Evolutionary conservation across 768 basidiomycete genomes (phyloP).

Genomic region (Leccinum fibrillosum): DNA sequence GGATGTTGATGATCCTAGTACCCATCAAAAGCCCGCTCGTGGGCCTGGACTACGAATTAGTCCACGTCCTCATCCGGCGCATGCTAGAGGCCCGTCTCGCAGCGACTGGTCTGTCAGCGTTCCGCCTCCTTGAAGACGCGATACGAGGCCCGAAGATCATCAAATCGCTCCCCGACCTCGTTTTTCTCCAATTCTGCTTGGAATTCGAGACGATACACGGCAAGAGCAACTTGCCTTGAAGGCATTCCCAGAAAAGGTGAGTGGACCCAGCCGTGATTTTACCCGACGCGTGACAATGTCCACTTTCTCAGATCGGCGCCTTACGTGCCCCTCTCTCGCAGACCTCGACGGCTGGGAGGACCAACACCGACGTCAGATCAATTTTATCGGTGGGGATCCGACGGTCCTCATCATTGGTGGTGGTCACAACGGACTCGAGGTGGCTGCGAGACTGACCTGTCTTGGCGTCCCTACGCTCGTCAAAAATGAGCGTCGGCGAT

Average conservation of each 20-base stretch:
- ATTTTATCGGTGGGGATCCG: conserved; percentile 47
- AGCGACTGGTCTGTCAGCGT: conserved; percentile 12
- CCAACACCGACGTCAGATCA: conserved; percentile 36
- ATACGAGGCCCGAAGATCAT: conserved; percentile 31
- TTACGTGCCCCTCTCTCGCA: conserved; percentile 36
- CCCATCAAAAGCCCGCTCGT: too few relatives aligned
- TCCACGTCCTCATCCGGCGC: conserved; percentile 27
- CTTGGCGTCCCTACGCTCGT: conserved; percentile 54
- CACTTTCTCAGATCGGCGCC: conserved; percentile 29
- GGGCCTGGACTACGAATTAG: too few relatives aligned
- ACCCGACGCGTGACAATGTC: not conserved
- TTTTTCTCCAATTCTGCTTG: conserved; percentile 56
- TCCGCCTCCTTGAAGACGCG: conserved; percentile 19
- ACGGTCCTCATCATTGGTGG: conserved; percentile 61
- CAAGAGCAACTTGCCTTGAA: conserved; percentile 29
- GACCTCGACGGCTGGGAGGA: conserved; percentile 52
- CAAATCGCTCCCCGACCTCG: conserved; percentile 47
- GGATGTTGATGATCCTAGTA: too few relatives aligned
- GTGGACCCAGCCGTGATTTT: not conserved
- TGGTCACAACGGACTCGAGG: conserved; percentile 62
- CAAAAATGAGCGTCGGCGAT: conserved; percentile 48
- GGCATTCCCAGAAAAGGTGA: conserved; percentile 44
- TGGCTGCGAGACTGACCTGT: conserved; percentile 59
- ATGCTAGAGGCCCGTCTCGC: conserved; percentile 38
- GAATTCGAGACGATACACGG: conserved; percentile 51